Evolutionary conservation across 768 basidiomycete genomes (phyloP).

Genomic region (Rhodotorula paludigena): DNA sequence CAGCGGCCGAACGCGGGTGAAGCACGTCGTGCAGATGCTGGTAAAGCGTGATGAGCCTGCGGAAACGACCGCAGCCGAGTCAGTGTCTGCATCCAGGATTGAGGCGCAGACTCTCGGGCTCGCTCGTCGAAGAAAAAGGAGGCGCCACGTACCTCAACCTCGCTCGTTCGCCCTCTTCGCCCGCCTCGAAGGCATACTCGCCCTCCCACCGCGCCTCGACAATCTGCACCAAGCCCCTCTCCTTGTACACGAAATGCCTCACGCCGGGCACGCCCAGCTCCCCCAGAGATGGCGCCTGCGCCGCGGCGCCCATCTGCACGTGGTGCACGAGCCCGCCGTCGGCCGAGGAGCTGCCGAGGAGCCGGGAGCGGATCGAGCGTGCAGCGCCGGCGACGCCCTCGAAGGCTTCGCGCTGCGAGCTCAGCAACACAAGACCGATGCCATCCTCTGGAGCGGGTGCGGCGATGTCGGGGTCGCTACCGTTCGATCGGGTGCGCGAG

Average conservation of each 20-base stretch:
- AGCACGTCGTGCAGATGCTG: slow-evolving; percentile 81
- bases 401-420: slow-evolving; percentile 59
- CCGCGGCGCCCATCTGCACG: slow-evolving; percentile 1
- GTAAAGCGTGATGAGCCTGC: slow-evolving; percentile 77
- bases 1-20: slow-evolving; percentile 79
- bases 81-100: neutral
- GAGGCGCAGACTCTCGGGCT: no score
- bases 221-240: slow-evolving; percentile 78
- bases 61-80: neutral
- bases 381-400: slow-evolving; percentile 76
- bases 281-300: slow-evolving; percentile 42
- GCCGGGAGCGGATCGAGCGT: slow-evolving; percentile 51
- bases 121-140: neutral
- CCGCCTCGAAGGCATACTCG: slow-evolving; percentile 63
- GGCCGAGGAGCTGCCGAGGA: slow-evolving; percentile 52
- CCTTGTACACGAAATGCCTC: slow-evolving; percentile 93
- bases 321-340: slow-evolving; percentile 18
- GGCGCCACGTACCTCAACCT: slow-evolving; percentile 51
- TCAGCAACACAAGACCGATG: slow-evolving; percentile 62
- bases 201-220: slow-evolving; percentile 81
- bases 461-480: slow-evolving; percentile 39
- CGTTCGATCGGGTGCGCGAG: slow-evolving; percentile 43
- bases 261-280: slow-evolving; percentile 82
- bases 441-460: slow-evolving; percentile 22
- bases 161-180: slow-evolving; percentile 49